These are phyloP conservation scores for Recurvomyces mirabilis DNA, from an alignment of 495 filamentous ascomycete species.

Conservation along the genomic window DNA sequence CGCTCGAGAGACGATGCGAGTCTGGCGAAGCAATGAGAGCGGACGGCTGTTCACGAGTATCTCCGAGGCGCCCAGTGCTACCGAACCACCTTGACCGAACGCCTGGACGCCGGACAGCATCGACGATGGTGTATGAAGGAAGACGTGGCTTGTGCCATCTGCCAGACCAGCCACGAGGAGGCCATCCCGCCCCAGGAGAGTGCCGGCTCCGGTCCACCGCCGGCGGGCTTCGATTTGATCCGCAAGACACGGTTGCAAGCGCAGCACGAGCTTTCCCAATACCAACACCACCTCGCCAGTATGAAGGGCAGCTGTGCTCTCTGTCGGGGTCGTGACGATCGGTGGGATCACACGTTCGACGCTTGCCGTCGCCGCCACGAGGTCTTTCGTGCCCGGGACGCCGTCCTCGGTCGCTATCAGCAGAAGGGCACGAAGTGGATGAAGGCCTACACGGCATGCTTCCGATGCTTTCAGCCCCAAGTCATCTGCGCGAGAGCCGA, in stretches of 20 bases:
- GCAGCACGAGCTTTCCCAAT: background rate
- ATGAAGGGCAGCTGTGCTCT: background rate
- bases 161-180: background rate
- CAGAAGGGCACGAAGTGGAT: no score
- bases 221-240: background rate
- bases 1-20: background rate
- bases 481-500: no score
- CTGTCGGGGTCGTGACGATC: background rate
- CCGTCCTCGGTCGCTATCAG: no score
- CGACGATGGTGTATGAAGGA: slow-evolving; percentile 2
- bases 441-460: no score
- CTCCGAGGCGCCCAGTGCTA: no score
- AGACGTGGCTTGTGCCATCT: background rate
- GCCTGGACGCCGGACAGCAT: no score
- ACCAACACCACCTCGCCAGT: background rate
- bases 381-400: no score
- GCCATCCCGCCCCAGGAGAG: no score
- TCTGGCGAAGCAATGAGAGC: background rate
- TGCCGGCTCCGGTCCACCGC: no score
- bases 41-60: background rate
- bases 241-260: background rate
- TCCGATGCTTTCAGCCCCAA: no score
- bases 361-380: no score
- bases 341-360: background rate
- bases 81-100: no score